These are phyloP conservation scores for Rhipidocladum racemiflorum DNA, from an alignment of 176 grass and related monocot genomes.

Conservation along the genomic window DNA sequence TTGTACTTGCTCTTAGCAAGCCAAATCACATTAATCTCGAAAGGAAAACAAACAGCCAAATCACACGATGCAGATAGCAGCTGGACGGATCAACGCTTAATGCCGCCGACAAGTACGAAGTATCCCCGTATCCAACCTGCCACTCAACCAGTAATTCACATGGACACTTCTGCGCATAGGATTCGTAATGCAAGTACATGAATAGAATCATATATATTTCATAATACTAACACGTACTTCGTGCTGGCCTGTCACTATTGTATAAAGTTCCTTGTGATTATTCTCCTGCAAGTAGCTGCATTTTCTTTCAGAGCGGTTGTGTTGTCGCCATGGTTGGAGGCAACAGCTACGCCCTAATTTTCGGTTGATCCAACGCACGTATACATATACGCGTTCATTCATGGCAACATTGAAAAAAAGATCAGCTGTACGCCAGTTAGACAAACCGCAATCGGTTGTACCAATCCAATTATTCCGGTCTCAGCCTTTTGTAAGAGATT, in stretches of 20 bases:
- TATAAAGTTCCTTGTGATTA: background rate
- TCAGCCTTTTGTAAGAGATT: background rate
- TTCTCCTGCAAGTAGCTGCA: background rate
- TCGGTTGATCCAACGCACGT: background rate
- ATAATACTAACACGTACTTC: background rate
- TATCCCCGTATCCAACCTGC: background rate
- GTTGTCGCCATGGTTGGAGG: constrained; percentile 38
- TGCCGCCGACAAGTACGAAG: background rate
- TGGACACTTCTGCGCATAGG: background rate
- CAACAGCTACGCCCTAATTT: constrained; percentile 8
- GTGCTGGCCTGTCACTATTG: background rate
- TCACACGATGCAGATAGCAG: background rate
- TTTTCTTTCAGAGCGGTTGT: background rate
- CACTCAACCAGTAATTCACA: background rate
- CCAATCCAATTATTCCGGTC: constrained; percentile 20
- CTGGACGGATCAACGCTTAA: background rate
- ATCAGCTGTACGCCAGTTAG: background rate
- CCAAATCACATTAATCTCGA: too few relatives aligned
- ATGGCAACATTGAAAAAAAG: background rate
- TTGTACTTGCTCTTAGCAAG: too few relatives aligned
- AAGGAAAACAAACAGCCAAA: background rate
- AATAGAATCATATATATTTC: background rate
- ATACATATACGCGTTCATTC: too few relatives aligned
- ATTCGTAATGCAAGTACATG: background rate
- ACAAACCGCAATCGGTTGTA: constrained; percentile 22